Base-by-base conservation (phyloP, 1,284 basidiomycete species). In the Violaceomyces palustris region DNA sequence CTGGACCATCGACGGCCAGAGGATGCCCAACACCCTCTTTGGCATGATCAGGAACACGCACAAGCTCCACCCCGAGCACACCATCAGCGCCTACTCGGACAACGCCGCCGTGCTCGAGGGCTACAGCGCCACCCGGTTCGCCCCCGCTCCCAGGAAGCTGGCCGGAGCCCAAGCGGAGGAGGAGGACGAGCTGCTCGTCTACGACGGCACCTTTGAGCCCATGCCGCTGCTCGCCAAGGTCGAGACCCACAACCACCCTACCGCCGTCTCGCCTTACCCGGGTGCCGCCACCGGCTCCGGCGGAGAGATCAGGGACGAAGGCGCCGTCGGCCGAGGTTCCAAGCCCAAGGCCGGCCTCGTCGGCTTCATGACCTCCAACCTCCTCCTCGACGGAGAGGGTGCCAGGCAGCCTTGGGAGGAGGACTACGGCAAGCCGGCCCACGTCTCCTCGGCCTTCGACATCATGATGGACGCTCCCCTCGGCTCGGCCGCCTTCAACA, bases 161-260 rank as follows among this genome's bases (percentile, higher is more conserved):
- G 35, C 10, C 28, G n/a, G n/a, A n/a, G n/a, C n/a, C n/a, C n/a
- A n/a, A n/a, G n/a, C n/a, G n/a, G 32, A 45, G 9, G 19, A 21
- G 9, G 34, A 19, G 6, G 10, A 19, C 8, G 15, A 37, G 4
- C 25, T 54, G 3, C 35, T 43, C 22, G 48, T 59, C 43, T 72
- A 70, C 41, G 45, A 55, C 10, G 52, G 56, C n/a, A 38, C 46
- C 33, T 43, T 49, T 28, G 69, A 72, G 38, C 45, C 83, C n/a
- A 87, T 88, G 78, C 88, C 84, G 9, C 87, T 98, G 54, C 81
- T 98, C 29, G 84, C 92, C 78, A 99, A 99, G 77, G 94, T 98
- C 49, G 94, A 98, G 76, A 99, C 94, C 7, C 93, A 99, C 75
- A 99, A 99, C 74, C 94, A 98, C 72, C 93, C 94, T 2, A 98